Evolutionary conservation across 2,329 filamentous ascomycete species (phyloP).

Genomic region (Fusarium phyllophilum): DNA sequence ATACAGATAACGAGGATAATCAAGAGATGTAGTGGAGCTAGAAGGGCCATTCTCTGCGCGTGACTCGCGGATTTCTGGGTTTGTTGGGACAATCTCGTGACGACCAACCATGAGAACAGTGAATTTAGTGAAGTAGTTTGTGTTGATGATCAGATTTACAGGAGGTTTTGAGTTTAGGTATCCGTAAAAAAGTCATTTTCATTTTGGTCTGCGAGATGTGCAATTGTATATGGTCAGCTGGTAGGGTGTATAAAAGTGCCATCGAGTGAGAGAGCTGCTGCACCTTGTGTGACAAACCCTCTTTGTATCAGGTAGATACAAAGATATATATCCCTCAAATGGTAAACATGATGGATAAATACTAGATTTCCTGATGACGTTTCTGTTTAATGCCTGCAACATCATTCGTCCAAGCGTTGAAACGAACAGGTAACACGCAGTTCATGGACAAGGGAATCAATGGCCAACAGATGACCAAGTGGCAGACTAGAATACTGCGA

Average conservation of each 20-base stretch:
- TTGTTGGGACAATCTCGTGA: conserved; percentile 21
- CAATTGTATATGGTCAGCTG: background rate
- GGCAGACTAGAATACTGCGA: conserved; percentile 7
- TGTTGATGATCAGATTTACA: background rate
- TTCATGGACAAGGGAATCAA: background rate
- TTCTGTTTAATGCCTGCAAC: background rate
- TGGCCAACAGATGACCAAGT: conserved; percentile 15
- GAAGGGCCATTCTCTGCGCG: conserved; percentile 4
- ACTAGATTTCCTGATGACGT: background rate
- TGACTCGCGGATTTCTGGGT: conserved; percentile 18
- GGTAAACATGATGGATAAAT: background rate
- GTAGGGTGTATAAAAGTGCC: background rate
- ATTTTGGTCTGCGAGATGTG: background rate
- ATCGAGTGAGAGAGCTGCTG: background rate
- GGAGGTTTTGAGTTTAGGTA: background rate
- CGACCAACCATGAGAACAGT: conserved; percentile 8
- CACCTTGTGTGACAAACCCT: background rate
- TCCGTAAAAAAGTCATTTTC: background rate
- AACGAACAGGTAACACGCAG: conserved; percentile 20
- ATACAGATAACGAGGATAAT: conserved; percentile 7
- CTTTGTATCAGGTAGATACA: background rate
- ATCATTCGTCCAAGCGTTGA: conserved; percentile 9
- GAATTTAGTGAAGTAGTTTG: background rate
- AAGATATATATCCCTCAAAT: background rate
- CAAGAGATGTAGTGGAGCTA: conserved; percentile 20